Evolutionary conservation across 768 basidiomycete species (phyloP).

Genomic region (Leccinellum luteum): DNA sequence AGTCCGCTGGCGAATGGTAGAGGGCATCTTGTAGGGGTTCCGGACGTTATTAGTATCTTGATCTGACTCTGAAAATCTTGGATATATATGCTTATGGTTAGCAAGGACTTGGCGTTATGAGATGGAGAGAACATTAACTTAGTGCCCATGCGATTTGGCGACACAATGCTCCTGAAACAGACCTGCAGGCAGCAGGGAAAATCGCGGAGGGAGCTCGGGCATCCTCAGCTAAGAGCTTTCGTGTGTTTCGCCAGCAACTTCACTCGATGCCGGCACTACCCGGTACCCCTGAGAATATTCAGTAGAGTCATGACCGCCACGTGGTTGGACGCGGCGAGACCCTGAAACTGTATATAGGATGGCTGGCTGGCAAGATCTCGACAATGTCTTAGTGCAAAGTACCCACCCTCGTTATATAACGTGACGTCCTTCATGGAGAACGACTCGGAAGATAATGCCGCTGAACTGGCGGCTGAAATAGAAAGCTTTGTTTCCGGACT

Average conservation of each 20-base stretch:
- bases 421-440: conserved; percentile 15
- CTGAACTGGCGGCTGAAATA: conserved; percentile 19
- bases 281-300: too few relatives aligned
- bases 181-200: too few relatives aligned
- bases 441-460: conserved; percentile 5
- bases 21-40: not conserved
- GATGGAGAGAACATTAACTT: too few relatives aligned
- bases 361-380: conserved; percentile 3
- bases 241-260: too few relatives aligned
- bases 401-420: not conserved
- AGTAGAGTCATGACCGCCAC: too few relatives aligned
- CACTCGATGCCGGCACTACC: too few relatives aligned
- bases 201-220: too few relatives aligned
- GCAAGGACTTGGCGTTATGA: not conserved
- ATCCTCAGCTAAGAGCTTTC: too few relatives aligned
- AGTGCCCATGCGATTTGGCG: too few relatives aligned
- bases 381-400: conserved; percentile 7
- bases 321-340: not conserved
- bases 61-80: too few relatives aligned
- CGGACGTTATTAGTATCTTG: not conserved
- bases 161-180: too few relatives aligned
- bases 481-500: conserved; percentile 30
- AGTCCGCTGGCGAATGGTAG: not conserved
- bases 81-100: too few relatives aligned
- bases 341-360: not conserved